Evolutionary conservation across 257 asterid genomes (phyloP), one percentile per base, ranked within the genome.

Genomic region (Gentiana straminea): DNA sequence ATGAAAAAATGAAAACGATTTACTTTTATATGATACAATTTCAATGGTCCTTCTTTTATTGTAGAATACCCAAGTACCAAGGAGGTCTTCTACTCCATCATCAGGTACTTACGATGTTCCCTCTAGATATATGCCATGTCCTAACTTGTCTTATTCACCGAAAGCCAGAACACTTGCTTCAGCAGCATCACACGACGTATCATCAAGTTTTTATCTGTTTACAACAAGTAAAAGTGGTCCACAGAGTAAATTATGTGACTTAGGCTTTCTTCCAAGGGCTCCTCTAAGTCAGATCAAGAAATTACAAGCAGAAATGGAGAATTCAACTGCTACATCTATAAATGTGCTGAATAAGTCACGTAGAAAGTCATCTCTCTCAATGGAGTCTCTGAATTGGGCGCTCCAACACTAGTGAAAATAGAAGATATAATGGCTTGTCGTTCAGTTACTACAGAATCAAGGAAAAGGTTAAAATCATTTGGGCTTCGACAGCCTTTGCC

Each of bases 401-500:
- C 72, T 50, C 61, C 73, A 2, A 58, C 12, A 24, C 61, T 52
- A 39, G 37, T 32, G 13, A 32, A 57, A 36, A 33, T 9, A 9
- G n/a, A 8, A 7, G 53, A 41, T 58, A n/a, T 34, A 1, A 37
- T 41, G 35, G 63, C 45, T 34, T n/a, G 33, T 12, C 33, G 45
- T 46, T 50, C 33, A 44, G 60, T 13, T 57, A 48, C 68, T 47
- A 49, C 65, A 33, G 35, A 55, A 13, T 68, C 77, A 13, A 47
- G 58, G n/a, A 54, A 62, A 52, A 61, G 49, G 48, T 32, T 65
- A 32, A 73, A 59, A 67, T 81, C 74, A 41, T 83, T 94, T 10
- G 65, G 74, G 38, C 79, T 86, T 13, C 85, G 87, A 2, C 75
- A 72, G 55, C 95, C 95, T 41, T 77, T 85, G 35, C 83, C 90